These are phyloP conservation scores for Hibiscus syriacus DNA, from an alignment of 345 rosid species.

Conservation along the genomic window DNA sequence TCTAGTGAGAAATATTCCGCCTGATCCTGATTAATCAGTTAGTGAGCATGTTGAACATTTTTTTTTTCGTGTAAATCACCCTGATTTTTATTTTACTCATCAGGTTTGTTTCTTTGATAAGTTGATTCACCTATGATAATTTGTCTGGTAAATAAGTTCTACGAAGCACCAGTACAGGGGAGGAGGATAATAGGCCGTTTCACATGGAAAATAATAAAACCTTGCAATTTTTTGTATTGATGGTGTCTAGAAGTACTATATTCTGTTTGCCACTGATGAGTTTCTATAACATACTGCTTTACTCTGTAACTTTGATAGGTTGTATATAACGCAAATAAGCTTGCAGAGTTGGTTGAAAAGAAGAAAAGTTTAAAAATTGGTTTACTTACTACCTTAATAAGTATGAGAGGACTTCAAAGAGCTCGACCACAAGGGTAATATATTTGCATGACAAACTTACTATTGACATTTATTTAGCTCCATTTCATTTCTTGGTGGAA, in stretches of 20 bases:
- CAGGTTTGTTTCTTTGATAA: slow-evolving; percentile 40
- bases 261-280: neutral
- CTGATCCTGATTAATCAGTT: slow-evolving; percentile 93
- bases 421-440: slow-evolving; percentile 70
- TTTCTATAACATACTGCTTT: slow-evolving; percentile 6
- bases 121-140: neutral
- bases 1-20: slow-evolving; percentile 92
- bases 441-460: slow-evolving; percentile 15
- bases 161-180: neutral
- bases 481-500: slow-evolving; percentile 4
- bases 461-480: slow-evolving; percentile 8
- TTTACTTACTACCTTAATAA: slow-evolving; percentile 64
- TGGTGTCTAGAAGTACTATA: neutral
- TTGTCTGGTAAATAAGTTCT: neutral
- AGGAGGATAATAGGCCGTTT: neutral
- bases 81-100: slow-evolving; percentile 73
- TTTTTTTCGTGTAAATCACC: slow-evolving; percentile 95
- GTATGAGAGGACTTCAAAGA: slow-evolving; percentile 49
- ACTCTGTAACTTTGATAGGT: slow-evolving; percentile 30
- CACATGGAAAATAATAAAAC: neutral
- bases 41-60: slow-evolving; percentile 90
- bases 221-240: neutral
- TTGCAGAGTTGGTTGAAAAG: slow-evolving; percentile 59
- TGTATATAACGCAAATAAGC: slow-evolving; percentile 78
- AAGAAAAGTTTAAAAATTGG: slow-evolving; percentile 74